Percentiles rank a stretch among this genome's conserved stretches.
phyloP scores from a whole-genome alignment of 1,139 yeast species.

The Insectozyma bohioensis region DNA sequence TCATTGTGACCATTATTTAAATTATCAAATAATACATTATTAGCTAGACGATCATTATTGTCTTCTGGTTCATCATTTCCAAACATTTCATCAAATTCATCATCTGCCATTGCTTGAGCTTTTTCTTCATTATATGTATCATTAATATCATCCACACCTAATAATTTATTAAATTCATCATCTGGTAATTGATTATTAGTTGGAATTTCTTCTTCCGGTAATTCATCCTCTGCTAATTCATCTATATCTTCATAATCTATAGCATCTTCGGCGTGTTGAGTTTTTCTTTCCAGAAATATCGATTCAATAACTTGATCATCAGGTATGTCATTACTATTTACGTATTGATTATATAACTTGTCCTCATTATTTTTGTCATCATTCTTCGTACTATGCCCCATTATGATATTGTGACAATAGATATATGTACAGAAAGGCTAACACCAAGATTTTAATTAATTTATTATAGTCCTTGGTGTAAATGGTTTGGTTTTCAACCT shows the following conservation, averaged over 20 bases:
- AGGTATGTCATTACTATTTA: conserved; percentile 24
- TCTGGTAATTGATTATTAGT: conserved; percentile 15
- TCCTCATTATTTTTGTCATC: conserved; percentile 7
- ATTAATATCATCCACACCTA: conserved; percentile 16
- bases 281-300: conserved; percentile 38
- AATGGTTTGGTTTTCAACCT: conserved; percentile 3
- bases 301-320: conserved; percentile 39
- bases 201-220: conserved; percentile 42
- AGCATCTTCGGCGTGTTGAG: conserved; percentile 88
- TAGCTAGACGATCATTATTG: conserved; percentile 7
- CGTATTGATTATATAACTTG: conserved; percentile 18
- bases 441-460: no score
- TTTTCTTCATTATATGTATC: conserved; percentile 30
- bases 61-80: conserved; percentile 28
- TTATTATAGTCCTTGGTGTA: no score
- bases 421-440: no score
- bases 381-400: conserved; percentile 6
- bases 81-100: conserved; percentile 51
- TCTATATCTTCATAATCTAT: conserved; percentile 93
- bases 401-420: conserved; percentile 5
- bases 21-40: conserved; percentile 17
- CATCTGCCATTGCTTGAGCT: conserved; percentile 38
- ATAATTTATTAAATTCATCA: conserved; percentile 22
- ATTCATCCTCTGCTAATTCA: conserved; percentile 84
- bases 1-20: conserved; percentile 17